A percentile compares a stretch with the other conserved stretches of the same genome.
Evolutionary conservation across 495 filamentous ascomycete genomes (phyloP).

Genomic region (Immersiella caudata): DNA sequence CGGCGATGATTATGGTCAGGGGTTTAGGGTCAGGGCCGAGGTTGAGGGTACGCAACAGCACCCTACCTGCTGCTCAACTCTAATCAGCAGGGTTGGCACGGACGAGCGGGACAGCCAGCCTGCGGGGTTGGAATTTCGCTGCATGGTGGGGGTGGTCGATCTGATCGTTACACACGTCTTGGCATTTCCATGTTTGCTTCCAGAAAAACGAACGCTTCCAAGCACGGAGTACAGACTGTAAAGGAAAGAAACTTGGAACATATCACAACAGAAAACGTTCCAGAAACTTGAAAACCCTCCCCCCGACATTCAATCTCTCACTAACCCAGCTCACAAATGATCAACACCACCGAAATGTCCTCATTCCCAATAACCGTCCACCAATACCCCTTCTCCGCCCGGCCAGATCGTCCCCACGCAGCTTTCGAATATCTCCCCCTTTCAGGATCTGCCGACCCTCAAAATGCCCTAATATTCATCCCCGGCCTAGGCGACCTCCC

Average conservation of each 20-base stretch:
- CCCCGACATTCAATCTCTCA: too few relatives aligned
- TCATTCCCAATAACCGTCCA: slow-evolving; percentile 41
- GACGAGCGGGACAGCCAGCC: too few relatives aligned
- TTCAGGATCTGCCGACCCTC: not conserved
- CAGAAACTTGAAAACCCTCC: too few relatives aligned
- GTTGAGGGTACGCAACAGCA: too few relatives aligned
- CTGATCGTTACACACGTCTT: not conserved
- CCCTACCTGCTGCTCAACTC: too few relatives aligned
- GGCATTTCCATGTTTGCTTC: not conserved
- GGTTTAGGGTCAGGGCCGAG: too few relatives aligned
- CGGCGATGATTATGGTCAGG: too few relatives aligned
- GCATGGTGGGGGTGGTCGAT: not conserved
- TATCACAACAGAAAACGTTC: too few relatives aligned
- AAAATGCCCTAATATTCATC: slow-evolving; percentile 78
- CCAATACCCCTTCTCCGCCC: slow-evolving; percentile 33
- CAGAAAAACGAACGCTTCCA: not conserved
- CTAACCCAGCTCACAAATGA: too few relatives aligned
- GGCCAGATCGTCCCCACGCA: slow-evolving; percentile 23
- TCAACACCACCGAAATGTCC: slow-evolving; percentile 12
- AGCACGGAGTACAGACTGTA: not conserved
- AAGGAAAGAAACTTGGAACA: not conserved
- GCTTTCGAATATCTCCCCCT: slow-evolving; percentile 39
- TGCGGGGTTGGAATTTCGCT: not conserved
- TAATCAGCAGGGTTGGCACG: too few relatives aligned
- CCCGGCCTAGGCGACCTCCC: slow-evolving; percentile 83